These are phyloP conservation scores for Podila verticillata DNA, from an alignment of 192 early-diverging fungal species.

Conservation along the genomic window DNA sequence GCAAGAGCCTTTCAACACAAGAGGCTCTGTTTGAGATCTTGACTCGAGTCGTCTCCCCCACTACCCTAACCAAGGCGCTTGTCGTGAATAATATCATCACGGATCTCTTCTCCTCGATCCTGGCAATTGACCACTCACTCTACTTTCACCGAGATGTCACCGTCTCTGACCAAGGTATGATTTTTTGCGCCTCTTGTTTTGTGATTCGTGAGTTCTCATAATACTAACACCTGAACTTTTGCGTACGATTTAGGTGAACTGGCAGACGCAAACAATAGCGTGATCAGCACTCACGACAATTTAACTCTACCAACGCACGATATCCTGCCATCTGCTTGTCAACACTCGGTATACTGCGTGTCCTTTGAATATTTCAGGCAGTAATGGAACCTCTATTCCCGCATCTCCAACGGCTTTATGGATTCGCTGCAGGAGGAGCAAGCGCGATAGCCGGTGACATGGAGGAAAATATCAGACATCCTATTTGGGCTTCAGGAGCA, in stretches of 20 bases:
- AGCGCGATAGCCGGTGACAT: background rate
- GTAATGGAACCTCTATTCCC: background rate
- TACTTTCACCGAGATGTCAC: slow-evolving; percentile 13
- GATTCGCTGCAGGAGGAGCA: background rate
- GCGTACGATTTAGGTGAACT: too few species aligned
- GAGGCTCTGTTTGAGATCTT: slow-evolving; percentile 13
- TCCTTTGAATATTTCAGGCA: background rate
- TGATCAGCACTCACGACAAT: too few species aligned
- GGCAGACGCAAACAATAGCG: too few species aligned
- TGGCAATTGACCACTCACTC: slow-evolving; percentile 27
- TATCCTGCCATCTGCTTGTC: background rate
- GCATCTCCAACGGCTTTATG: background rate
- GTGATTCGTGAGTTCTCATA: background rate
- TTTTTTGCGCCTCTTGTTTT: background rate
- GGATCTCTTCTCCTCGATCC: slow-evolving; percentile 34
- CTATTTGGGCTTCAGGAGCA: slow-evolving; percentile 37
- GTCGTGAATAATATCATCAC: slow-evolving; percentile 43
- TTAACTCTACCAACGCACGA: background rate
- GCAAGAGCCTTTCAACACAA: slow-evolving; percentile 19
- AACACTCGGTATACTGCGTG: background rate
- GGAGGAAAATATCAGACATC: slow-evolving; percentile 17
- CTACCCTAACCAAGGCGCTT: slow-evolving; percentile 14
- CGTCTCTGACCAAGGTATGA: background rate
- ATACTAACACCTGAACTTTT: background rate
- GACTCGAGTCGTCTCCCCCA: slow-evolving; percentile 10